phyloP scores from a whole-genome alignment of 2,329 filamentous ascomycete genomes.

The Aspergillus jensenii region DNA sequence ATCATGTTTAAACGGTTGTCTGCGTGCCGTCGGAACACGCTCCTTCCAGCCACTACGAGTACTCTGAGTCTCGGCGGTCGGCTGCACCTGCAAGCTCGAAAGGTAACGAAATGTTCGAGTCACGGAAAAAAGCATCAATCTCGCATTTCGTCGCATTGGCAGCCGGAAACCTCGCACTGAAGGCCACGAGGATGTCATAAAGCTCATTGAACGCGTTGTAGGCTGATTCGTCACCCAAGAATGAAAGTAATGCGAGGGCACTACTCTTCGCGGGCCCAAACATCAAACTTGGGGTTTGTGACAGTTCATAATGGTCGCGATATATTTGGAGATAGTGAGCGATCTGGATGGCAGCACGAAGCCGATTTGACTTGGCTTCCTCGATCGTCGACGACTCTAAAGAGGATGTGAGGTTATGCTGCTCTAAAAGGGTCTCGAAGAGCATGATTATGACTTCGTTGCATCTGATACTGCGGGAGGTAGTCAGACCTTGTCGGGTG shows the following conservation, averaged over 20 bases:
- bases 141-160: conserved; percentile 23
- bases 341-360: conserved; percentile 25
- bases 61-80: conserved; percentile 16
- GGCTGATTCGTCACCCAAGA: conserved; percentile 23
- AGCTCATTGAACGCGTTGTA: conserved; percentile 28
- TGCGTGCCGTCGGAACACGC: neutral
- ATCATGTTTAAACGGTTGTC: neutral
- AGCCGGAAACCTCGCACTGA: conserved; percentile 25
- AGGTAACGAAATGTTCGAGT: conserved; percentile 19
- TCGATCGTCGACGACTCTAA: conserved; percentile 11
- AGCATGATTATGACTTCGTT: conserved; percentile 27
- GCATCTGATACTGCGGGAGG: conserved; percentile 26
- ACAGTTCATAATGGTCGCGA: conserved; percentile 28
- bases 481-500: conserved; percentile 11
- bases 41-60: conserved; percentile 9
- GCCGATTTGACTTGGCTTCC: conserved; percentile 17
- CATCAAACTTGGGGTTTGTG: conserved; percentile 29
- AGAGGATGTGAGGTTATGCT: conserved; percentile 11
- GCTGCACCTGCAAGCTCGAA: conserved; percentile 24
- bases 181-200: conserved; percentile 25
- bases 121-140: conserved; percentile 19
- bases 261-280: conserved; percentile 24
- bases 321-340: conserved; percentile 27
- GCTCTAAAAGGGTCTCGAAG: conserved; percentile 24
- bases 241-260: conserved; percentile 21